Evolutionary conservation across 1,139 yeast genomes (phyloP).

Genomic region (Candida dubliniensis): DNA sequence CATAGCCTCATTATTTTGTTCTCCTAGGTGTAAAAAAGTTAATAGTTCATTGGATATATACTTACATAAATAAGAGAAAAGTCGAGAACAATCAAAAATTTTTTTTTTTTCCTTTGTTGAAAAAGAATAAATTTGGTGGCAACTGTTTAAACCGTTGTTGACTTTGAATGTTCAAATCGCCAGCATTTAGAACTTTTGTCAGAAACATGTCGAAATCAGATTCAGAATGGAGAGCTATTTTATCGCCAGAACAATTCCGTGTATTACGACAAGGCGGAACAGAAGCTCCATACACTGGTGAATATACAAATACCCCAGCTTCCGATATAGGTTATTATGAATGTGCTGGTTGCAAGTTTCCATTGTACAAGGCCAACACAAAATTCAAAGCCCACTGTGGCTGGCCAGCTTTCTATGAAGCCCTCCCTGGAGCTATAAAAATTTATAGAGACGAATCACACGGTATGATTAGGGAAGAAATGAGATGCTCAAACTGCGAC

Average conservation of each 20-base stretch:
- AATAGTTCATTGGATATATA: too few relatives aligned
- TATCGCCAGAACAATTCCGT: conserved; percentile 75
- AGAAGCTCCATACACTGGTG: conserved; percentile 80
- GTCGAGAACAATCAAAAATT: too few relatives aligned
- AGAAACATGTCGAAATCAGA: conserved; percentile 43
- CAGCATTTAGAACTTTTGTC: neutral
- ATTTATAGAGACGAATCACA: conserved; percentile 57
- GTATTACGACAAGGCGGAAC: conserved; percentile 81
- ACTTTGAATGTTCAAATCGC: neutral
- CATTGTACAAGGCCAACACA: conserved; percentile 74
- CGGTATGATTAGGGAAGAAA: conserved; percentile 86
- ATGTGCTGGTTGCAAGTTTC: conserved; percentile 84
- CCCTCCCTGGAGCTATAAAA: conserved; percentile 75
- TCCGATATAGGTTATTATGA: conserved; percentile 60
- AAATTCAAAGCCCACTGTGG: conserved; percentile 93
- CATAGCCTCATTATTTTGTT: too few relatives aligned
- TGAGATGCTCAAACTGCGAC: conserved; percentile 84
- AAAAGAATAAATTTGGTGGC: neutral
- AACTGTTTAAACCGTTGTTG: neutral
- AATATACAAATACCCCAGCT: conserved; percentile 52
- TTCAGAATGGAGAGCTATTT: conserved; percentile 76
- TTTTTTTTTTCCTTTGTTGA: too few relatives aligned
- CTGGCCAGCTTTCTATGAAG: conserved; percentile 96
- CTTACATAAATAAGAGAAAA: too few relatives aligned
- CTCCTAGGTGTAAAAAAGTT: too few relatives aligned